Evolutionary conservation across 225 moss, liverwort and hornwort genomes (phyloP).

Genomic region (Marchantia paleacea): DNA sequence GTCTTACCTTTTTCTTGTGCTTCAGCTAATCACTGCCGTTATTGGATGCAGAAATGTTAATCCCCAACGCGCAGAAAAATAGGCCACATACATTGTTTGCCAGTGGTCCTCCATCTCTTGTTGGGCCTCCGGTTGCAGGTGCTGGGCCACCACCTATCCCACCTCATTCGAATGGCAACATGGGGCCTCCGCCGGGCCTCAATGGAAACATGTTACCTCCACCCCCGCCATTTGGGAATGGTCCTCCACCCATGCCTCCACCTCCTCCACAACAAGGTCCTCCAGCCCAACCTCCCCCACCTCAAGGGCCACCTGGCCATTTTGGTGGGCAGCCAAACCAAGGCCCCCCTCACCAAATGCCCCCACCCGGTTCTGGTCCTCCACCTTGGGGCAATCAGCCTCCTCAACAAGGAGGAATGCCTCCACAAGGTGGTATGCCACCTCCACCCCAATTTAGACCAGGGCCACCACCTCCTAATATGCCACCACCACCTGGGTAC

Average conservation of each 20-base stretch:
- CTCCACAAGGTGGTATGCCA: constrained; percentile 42
- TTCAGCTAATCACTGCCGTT: background rate
- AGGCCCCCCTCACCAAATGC: constrained; percentile 42
- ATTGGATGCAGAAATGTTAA: constrained; percentile 75
- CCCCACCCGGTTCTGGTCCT: constrained; percentile 44
- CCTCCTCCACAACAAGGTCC: constrained; percentile 73
- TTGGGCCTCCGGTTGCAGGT: constrained; percentile 83
- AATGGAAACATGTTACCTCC: constrained; percentile 72
- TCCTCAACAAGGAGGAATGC: constrained; percentile 37
- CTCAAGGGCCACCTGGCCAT: constrained; percentile 53
- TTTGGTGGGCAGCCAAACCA: constrained; percentile 38
- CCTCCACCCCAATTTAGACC: constrained; percentile 51
- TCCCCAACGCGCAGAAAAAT: constrained; percentile 83
- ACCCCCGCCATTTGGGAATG: constrained; percentile 63
- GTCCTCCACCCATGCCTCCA: constrained; percentile 76
- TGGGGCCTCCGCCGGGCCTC: constrained; percentile 54
- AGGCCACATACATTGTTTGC: constrained; percentile 96
- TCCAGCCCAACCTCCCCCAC: constrained; percentile 60
- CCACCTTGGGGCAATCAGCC: constrained; percentile 47
- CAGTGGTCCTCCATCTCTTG: constrained; percentile 87
- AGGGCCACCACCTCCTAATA: constrained; percentile 63
- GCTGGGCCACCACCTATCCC: constrained; percentile 74
- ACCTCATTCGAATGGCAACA: constrained; percentile 66
- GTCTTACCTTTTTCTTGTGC: background rate
- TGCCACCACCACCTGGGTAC: constrained; percentile 70